These are phyloP conservation scores for Austroboletus novae-zelandiae DNA, from an alignment of 1,284 basidiomycete species.

Conservation along the genomic window DNA sequence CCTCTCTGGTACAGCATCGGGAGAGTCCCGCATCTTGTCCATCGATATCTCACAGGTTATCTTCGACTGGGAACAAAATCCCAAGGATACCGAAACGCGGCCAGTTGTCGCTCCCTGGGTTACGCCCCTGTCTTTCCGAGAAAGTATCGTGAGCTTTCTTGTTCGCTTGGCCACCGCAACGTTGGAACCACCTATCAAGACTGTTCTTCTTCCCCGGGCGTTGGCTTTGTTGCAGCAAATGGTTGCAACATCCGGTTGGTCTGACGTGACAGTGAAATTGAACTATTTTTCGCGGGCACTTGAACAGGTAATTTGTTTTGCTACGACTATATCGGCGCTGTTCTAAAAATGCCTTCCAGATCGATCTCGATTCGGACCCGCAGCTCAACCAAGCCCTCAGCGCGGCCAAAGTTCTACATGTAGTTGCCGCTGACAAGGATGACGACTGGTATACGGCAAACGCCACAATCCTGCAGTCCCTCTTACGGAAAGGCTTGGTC, in stretches of 20 bases:
- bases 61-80: slow-evolving; percentile 83
- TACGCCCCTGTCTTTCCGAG: slow-evolving; percentile 79
- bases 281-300: slow-evolving; percentile 84
- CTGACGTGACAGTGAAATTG: slow-evolving; percentile 91
- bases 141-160: slow-evolving; percentile 91
- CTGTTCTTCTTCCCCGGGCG: slow-evolving; percentile 72
- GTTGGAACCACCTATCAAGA: slow-evolving; percentile 63
- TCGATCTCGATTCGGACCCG: slow-evolving; percentile 69
- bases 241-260: slow-evolving; percentile 83
- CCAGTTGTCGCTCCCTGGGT: slow-evolving; percentile 50
- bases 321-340: background rate
- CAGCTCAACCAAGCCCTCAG: slow-evolving; percentile 74
- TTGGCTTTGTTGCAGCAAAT: slow-evolving; percentile 81
- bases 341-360: slow-evolving; percentile 42
- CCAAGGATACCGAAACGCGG: slow-evolving; percentile 33
- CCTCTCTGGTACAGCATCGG: slow-evolving; percentile 69
- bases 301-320: slow-evolving; percentile 59
- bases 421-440: slow-evolving; percentile 81
- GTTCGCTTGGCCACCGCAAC: slow-evolving; percentile 83
- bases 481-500: slow-evolving; percentile 86
- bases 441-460: slow-evolving; percentile 84
- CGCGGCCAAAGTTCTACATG: slow-evolving; percentile 87
- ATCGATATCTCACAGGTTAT: slow-evolving; percentile 86
- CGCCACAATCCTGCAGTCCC: slow-evolving; percentile 77
- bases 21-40: slow-evolving; percentile 80